Conservation (phyloP, 768 basidiomycete species). For the Glaciozyma antarctica region DNA sequence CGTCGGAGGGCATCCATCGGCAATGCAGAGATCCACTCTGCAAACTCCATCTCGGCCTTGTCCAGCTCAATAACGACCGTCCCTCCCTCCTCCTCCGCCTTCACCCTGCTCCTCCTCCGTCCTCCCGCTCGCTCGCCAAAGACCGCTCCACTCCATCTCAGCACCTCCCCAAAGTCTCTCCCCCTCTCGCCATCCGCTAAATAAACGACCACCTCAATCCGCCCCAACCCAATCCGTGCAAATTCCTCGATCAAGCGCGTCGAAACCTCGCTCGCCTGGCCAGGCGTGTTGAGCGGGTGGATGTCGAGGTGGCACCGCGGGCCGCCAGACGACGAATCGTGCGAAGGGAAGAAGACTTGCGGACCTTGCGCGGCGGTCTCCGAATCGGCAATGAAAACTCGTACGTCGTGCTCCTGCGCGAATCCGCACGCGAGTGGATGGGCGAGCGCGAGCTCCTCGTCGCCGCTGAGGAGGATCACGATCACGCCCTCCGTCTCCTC, state of each 20-base stretch:
- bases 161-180: constrained; percentile 24
- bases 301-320: constrained; percentile 24
- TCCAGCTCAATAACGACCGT: constrained; percentile 24
- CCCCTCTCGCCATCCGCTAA: constrained; percentile 14
- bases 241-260: constrained; percentile 21
- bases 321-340: not conserved
- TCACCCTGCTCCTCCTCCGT: constrained; percentile 1
- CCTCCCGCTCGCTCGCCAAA: constrained; percentile 19
- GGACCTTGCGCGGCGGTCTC: not conserved
- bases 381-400: constrained; percentile 20
- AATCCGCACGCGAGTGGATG: constrained; percentile 17
- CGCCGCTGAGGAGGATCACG: constrained; percentile 17
- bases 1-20: constrained; percentile 53
- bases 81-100: constrained; percentile 13
- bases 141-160: constrained; percentile 17
- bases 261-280: constrained; percentile 4
- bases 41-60: constrained; percentile 45
- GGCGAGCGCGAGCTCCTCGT: constrained; percentile 15
- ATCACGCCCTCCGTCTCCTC: constrained; percentile 12
- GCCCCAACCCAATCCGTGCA: not conserved
- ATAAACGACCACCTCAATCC: constrained; percentile 15
- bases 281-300: constrained; percentile 5
- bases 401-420: constrained; percentile 13
- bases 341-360: not conserved
- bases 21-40: constrained; percentile 57